A percentile compares a stretch with the other conserved stretches of the same genome.
Evolutionary conservation across 176 grass and related monocot genomes (phyloP).

Genomic region (Hordeum marinum): DNA sequence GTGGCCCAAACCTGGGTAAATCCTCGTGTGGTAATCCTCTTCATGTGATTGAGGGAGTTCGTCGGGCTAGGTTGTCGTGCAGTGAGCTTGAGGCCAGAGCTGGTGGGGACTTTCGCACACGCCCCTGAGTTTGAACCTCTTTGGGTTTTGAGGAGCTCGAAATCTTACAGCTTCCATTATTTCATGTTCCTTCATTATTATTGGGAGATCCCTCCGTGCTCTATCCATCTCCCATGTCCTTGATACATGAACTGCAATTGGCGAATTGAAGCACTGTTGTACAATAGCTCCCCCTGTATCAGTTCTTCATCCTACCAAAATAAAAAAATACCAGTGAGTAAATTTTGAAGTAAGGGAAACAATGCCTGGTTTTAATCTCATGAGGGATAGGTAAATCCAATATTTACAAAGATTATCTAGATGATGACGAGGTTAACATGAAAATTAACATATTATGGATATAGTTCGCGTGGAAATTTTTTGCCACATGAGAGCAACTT

Average conservation of each 20-base stretch:
- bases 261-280: background rate
- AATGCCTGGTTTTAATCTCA: background rate
- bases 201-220: background rate
- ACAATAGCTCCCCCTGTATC: background rate
- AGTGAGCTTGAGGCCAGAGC: no score
- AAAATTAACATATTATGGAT: background rate
- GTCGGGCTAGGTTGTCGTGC: no score
- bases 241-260: background rate
- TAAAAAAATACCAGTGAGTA: background rate
- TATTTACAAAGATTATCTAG: background rate
- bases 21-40: no score
- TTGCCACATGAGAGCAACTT: background rate
- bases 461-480: background rate
- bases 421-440: background rate
- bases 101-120: no score
- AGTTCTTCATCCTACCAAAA: background rate
- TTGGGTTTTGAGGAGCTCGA: no score
- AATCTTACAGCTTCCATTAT: slow-evolving; percentile 13
- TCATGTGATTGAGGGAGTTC: no score
- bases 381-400: background rate
- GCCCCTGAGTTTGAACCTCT: no score
- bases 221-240: background rate
- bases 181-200: background rate
- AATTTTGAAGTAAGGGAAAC: background rate
- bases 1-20: no score